A percentile compares a stretch with the other conserved stretches of the same genome.
Evolutionary conservation across 2,329 filamentous ascomycete genomes (phyloP).

Genomic region (Nemania abortiva): DNA sequence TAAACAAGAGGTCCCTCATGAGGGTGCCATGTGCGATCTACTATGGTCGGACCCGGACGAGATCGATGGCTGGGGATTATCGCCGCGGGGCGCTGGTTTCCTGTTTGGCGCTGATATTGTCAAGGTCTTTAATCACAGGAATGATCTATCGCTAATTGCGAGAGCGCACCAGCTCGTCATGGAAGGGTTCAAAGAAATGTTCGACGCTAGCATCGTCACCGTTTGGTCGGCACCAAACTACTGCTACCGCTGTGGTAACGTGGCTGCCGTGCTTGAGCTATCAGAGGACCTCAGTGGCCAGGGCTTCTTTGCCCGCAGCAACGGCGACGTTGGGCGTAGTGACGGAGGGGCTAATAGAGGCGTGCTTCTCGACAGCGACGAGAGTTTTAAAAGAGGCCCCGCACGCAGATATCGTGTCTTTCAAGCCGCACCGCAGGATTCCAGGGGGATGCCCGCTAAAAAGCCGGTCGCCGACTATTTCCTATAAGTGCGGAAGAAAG

Average conservation of each 20-base stretch:
- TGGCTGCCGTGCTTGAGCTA: slow-evolving; percentile 93
- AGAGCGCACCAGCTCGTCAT: slow-evolving; percentile 97
- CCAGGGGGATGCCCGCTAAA: slow-evolving; percentile 97
- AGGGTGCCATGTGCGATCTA: slow-evolving; percentile 98
- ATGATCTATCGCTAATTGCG: slow-evolving; percentile 91
- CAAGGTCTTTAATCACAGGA: slow-evolving; percentile 93
- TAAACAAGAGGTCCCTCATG: slow-evolving; percentile 98
- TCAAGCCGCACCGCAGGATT: slow-evolving; percentile 95
- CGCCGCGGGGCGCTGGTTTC: slow-evolving; percentile 93
- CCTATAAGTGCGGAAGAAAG: slow-evolving; percentile 60
- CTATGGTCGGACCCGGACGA: slow-evolving; percentile 99
- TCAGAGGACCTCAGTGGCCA: slow-evolving; percentile 86
- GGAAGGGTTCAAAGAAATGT: slow-evolving; percentile 99
- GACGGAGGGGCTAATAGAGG: slow-evolving; percentile 56
- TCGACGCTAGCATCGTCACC: slow-evolving; percentile 93
- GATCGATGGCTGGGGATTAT: slow-evolving; percentile 96
- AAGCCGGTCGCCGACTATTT: slow-evolving; percentile 99
- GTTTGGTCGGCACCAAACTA: slow-evolving; percentile 99
- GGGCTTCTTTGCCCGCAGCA: slow-evolving; percentile 76
- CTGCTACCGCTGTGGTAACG: slow-evolving; percentile 95
- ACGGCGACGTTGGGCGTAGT: slow-evolving; percentile 75
- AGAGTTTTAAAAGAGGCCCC: slow-evolving; percentile 71
- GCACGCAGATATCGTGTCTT: slow-evolving; percentile 94
- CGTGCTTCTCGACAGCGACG: slow-evolving; percentile 62
- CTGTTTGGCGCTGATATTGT: slow-evolving; percentile 96